Evolutionary conservation across 495 filamentous ascomycete species (phyloP), one percentile per base, ranked within the genome.

Genomic region (Penicillium egyptiacum): DNA sequence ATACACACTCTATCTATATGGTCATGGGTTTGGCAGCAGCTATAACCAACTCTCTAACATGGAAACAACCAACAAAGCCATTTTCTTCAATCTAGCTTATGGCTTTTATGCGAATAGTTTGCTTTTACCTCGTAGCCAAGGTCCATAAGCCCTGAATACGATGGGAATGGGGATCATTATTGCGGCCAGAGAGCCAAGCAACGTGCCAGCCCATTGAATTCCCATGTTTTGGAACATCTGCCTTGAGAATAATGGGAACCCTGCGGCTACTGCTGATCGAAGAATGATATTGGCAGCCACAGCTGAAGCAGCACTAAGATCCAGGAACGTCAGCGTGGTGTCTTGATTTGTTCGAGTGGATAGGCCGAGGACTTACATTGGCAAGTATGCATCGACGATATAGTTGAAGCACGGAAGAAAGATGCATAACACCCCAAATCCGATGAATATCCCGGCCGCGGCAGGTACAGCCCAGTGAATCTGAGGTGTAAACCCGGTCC

Each of bases 211-310:
- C 85, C 87, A 94, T 60, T 93, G 75, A 20, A 95, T 86, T 20
- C 88, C 86, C 62, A 96, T 77, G 23, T 83, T 86, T 12, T 86
- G 70, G 69, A 92, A 94, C 88, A 96, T 91, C 60, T 93, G 87
- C 11, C 75, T 82, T 0, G 85, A 79, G 67, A 96, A 96, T 3
- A 96, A 79, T 11, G 92, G 92, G 72, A 96, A 96, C 0, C 80
- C 84, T 8, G 88, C 87, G 22, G 88, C 91, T 43, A 83, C 83
- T 1, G 90, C 72, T 5, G 88, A 92, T 3, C 92, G 88, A 9
- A 94, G 76, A 69, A 96, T 91, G 0, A 92, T 94, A 69, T 96
- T 96, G 22, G 86, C 91, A 8, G 92, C 91, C 45, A 96, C 91
- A 25, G 90, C 89, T 6, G 90, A 93, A 35, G 91, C 91, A 12